Evolutionary conservation across 345 rosid species (phyloP).

Genomic region (Ceriops decandra): DNA sequence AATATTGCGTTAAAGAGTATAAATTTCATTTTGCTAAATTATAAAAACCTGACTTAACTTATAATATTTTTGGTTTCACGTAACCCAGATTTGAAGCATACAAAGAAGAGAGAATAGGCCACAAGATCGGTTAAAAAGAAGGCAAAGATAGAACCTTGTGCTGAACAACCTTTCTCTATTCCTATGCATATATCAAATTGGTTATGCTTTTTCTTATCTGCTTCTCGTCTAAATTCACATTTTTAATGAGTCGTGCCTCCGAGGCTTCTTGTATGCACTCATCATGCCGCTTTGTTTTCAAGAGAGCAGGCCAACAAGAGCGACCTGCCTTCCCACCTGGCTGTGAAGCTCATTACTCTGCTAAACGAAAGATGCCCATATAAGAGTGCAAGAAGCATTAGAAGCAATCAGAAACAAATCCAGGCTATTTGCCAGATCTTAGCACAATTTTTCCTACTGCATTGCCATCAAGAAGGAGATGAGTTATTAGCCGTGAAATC

Average conservation of each 20-base stretch:
- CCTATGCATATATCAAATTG: too few relatives aligned
- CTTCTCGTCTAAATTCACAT: neutral
- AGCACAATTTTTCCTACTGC: too few relatives aligned
- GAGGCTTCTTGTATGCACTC: conserved; percentile 81
- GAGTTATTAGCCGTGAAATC: too few relatives aligned
- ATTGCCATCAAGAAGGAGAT: too few relatives aligned
- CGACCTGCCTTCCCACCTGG: conserved; percentile 48
- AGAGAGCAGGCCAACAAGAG: conserved; percentile 87
- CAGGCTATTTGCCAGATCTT: neutral
- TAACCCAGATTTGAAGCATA: neutral
- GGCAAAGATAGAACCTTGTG: neutral
- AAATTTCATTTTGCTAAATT: too few relatives aligned
- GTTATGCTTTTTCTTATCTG: neutral
- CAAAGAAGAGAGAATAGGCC: neutral
- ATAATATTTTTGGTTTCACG: too few relatives aligned
- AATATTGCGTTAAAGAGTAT: too few relatives aligned
- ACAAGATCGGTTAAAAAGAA: neutral
- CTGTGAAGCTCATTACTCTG: conserved; percentile 87
- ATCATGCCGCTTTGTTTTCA: conserved; percentile 55
- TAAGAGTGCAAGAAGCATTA: neutral
- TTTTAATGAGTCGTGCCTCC: conserved; percentile 50
- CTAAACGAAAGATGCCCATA: conserved; percentile 15
- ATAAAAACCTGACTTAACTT: too few relatives aligned
- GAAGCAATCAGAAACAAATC: neutral
- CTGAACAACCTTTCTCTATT: neutral